Conservation (phyloP, 768 basidiomycete genomes). For the Tulasnella calospora region DNA sequence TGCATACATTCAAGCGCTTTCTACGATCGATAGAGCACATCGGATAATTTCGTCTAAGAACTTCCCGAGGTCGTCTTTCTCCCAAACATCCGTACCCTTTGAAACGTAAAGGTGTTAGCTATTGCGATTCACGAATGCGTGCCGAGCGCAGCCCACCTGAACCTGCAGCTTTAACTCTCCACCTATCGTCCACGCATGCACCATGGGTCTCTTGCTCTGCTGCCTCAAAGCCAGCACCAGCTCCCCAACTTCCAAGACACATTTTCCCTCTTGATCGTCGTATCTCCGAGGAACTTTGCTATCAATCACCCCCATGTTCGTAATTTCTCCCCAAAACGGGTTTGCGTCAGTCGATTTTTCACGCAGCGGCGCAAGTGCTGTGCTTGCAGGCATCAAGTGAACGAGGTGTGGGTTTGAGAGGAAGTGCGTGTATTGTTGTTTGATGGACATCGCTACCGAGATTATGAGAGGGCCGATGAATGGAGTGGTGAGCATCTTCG, state of each 20-base stretch:
- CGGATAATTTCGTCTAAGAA: constrained; percentile 20
- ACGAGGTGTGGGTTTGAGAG: constrained; percentile 10
- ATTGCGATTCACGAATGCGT: neutral
- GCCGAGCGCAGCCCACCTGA: neutral
- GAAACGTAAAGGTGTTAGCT: neutral
- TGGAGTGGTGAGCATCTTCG: neutral
- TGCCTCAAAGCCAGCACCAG: constrained; percentile 13
- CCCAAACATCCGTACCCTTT: constrained; percentile 20
- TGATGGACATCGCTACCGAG: neutral
- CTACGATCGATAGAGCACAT: neutral
- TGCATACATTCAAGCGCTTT: neutral
- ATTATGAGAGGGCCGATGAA: neutral
- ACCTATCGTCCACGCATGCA: constrained; percentile 9
- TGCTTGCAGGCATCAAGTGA: neutral
- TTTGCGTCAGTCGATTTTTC: neutral
- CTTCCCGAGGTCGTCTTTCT: constrained; percentile 9
- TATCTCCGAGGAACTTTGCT: neutral
- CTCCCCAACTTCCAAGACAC: constrained; percentile 3
- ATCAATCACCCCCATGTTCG: constrained; percentile 18
- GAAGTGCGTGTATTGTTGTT: neutral
- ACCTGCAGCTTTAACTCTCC: constrained; percentile 14
- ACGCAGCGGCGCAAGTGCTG: neutral
- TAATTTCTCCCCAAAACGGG: constrained; percentile 23
- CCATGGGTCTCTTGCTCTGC: constrained; percentile 10
- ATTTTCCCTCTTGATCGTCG: neutral